phyloP scores from a whole-genome alignment of 2,329 filamentous ascomycete genomes.

The Talaromyces sp. region DNA sequence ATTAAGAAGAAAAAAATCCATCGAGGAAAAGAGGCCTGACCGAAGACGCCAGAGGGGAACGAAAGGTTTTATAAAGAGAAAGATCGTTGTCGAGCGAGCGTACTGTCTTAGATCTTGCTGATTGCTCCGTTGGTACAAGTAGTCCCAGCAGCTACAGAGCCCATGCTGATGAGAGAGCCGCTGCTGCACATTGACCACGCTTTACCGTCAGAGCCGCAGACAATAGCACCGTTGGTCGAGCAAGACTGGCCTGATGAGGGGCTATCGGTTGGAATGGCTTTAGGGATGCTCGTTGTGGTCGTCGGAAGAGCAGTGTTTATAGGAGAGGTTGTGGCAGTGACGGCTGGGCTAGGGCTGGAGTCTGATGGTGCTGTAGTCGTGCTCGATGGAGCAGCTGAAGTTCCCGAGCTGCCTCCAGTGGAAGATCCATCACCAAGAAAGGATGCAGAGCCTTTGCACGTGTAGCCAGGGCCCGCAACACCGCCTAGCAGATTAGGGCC shows the following conservation, averaged over 20 bases:
- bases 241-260: neutral
- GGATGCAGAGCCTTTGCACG: slow-evolving; percentile 26
- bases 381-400: neutral
- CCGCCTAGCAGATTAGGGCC: slow-evolving; percentile 50
- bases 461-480: slow-evolving; percentile 31
- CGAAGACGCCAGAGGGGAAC: neutral
- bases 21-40: neutral
- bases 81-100: neutral
- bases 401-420: neutral
- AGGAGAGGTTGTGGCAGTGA: slow-evolving; percentile 11
- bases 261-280: neutral
- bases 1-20: neutral
- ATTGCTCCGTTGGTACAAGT: slow-evolving; percentile 24
- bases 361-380: slow-evolving; percentile 12
- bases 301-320: slow-evolving; percentile 11
- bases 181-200: slow-evolving; percentile 32
- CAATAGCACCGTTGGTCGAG: slow-evolving; percentile 26
- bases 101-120: slow-evolving; percentile 1
- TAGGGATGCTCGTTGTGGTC: slow-evolving; percentile 6
- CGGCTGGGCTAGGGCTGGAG: neutral
- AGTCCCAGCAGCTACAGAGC: slow-evolving; percentile 34
- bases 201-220: slow-evolving; percentile 28
- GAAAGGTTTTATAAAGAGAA: neutral
- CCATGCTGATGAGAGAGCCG: slow-evolving; percentile 31
- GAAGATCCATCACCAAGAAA: slow-evolving; percentile 24